Conservation (phyloP, 768 basidiomycete species). For the Tulasnella sp. region DNA sequence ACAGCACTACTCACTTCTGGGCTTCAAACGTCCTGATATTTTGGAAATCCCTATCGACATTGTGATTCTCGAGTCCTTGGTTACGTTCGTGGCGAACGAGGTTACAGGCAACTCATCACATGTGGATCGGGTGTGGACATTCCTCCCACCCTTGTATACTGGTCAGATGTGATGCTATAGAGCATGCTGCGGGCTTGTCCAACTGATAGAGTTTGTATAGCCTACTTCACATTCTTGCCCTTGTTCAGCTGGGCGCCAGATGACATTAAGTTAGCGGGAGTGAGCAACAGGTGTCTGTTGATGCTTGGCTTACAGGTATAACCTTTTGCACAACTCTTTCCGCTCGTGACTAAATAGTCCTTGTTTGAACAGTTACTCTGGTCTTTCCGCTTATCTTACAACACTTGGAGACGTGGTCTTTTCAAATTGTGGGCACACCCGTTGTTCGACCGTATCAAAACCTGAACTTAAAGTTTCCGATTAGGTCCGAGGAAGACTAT, state of each 20-base stretch:
- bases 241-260: slow-evolving; percentile 33
- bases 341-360: not conserved
- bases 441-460: not conserved
- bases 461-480: slow-evolving; percentile 3
- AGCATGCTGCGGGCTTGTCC: not conserved
- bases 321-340: not conserved
- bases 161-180: not conserved
- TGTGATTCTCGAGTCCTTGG: slow-evolving; percentile 6
- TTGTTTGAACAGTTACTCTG: slow-evolving; percentile 21
- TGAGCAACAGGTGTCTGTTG: slow-evolving; percentile 46
- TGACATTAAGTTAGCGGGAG: slow-evolving; percentile 45
- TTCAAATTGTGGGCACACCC: slow-evolving; percentile 46
- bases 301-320: slow-evolving; percentile 59
- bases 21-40: slow-evolving; percentile 1
- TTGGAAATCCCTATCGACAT: slow-evolving; percentile 11
- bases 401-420: slow-evolving; percentile 73
- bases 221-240: slow-evolving; percentile 70
- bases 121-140: slow-evolving; percentile 70
- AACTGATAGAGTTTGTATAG: slow-evolving; percentile 20
- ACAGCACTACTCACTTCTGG: not conserved
- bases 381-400: slow-evolving; percentile 49
- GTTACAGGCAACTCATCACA: slow-evolving; percentile 72
- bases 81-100: slow-evolving; percentile 47
- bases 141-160: slow-evolving; percentile 67
- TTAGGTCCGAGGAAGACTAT: slow-evolving; percentile 77